Evolutionary conservation across 306 rosid species (phyloP), one percentile per base, ranked within the genome.

Genomic region (Cyclanthera cordifolia): DNA sequence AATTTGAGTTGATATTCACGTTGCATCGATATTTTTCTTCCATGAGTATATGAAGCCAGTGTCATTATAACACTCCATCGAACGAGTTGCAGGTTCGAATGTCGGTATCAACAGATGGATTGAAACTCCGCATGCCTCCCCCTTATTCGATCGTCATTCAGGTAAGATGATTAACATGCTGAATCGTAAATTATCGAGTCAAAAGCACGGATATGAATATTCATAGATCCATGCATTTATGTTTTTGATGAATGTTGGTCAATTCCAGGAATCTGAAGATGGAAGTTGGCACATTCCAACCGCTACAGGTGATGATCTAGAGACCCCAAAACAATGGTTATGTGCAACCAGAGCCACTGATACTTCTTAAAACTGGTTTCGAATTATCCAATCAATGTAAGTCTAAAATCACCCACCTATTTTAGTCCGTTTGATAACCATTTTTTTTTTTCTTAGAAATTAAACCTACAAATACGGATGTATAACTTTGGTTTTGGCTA

Each of bases 221-320:
- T 72, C 12, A 72, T 16, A 32, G 24, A 67, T 65, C 43, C 28
- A 45, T 28, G n/a, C 32, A 14, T 8, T 34, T 34, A 59, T 7
- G 34, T 3, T 37, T 61, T 61, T 61, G 28, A 61, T 5, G 30
- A 39, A 45, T 41, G 53, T 64, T 13, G 53, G 15, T 45, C 3
- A 2, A 23, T 64, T 72, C 71, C 86, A 89, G 98, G 98, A 93
- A 64, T 87, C 94, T 5, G 88, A 83, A 77, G 76, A 80, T 34
- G 96, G 96, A 70, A 71, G 81, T 25, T 89, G 96, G 96, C 96
- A 86, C 21, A 84, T 89, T 67, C 98, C 98, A 65, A 79, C 87
- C 4, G 75, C 74, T 63, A 75, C 90, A 1, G 85, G 75, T 16
- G 89, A 89, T 81, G 98, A 87, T 81, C 75, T 80, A 50, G 94